Evolutionary conservation across 176 grass and related monocot genomes (phyloP).

Genomic region (Zea mays): DNA sequence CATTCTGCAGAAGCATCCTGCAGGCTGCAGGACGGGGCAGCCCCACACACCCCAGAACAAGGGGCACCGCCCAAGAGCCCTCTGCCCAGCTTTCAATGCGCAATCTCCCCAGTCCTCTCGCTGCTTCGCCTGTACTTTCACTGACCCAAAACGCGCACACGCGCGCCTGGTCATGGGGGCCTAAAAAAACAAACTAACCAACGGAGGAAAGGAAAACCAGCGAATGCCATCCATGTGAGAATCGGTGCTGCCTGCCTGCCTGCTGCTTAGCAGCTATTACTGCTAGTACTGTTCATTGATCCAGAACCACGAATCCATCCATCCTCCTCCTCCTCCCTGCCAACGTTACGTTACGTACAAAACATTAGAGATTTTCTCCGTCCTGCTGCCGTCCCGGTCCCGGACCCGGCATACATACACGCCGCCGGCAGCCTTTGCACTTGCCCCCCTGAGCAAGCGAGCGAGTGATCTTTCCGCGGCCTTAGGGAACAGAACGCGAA

Average conservation of each 20-base stretch:
- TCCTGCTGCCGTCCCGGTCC: slow-evolving; percentile 2
- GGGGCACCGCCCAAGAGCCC: slow-evolving; percentile 6
- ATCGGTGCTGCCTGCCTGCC: not conserved
- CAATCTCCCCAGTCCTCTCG: slow-evolving; percentile 27
- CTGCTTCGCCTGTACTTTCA: slow-evolving; percentile 43
- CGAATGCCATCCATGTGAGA: not conserved
- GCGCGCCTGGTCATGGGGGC: not conserved
- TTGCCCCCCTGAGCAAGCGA: not conserved
- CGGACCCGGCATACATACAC: slow-evolving; percentile 14
- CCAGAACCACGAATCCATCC: not conserved
- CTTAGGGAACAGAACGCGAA: not conserved
- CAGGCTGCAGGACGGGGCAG: not conserved
- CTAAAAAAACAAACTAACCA: too few relatives aligned
- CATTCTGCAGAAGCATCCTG: slow-evolving; percentile 51
- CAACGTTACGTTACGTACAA: slow-evolving; percentile 40
- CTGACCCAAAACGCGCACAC: slow-evolving; percentile 25
- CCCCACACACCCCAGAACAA: not conserved
- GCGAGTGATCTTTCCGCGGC: not conserved
- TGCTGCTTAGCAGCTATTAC: not conserved
- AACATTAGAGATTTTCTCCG: not conserved
- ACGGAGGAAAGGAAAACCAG: not conserved
- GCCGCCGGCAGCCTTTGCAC: not conserved
- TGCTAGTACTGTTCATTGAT: not conserved
- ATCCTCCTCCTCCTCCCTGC: not conserved
- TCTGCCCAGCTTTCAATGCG: slow-evolving; percentile 41